Evolutionary conservation across 2,329 filamentous ascomycete species (phyloP), one percentile per base, ranked within the genome.

Genomic region (Pestalotiopsis sp.): DNA sequence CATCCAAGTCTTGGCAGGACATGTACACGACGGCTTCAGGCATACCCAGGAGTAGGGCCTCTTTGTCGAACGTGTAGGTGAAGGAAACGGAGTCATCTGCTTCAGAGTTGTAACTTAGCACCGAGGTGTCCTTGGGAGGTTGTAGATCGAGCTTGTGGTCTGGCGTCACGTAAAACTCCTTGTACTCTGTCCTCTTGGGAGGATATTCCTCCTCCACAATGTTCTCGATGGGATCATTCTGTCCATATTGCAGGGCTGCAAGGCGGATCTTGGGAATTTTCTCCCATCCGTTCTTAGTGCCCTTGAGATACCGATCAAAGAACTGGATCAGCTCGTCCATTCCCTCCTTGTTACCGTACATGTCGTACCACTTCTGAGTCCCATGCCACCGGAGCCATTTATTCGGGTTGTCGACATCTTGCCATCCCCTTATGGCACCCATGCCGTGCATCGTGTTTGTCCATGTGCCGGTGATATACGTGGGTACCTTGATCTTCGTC

Each of bases 251-350:
- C 35, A 83, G 73, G 0, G 78, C 73, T 4, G 81, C 76, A 73
- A 76, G 79, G 9, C 82, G 78, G 1, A 85, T 79, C 24, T 72
- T 73, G 0, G 82, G 80, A 0, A 81, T 85, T 59, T 78, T 74
- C 64, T 83, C 80, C 81, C 81, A 84, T 14, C 73, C 80, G 67
- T 85, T 85, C 1, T 80, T 67, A 0, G 75, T 72, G 0, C 74
- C 79, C 52, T 80, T 81, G 17, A 84, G 73, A 66, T 80, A 85
- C 2, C 71, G 72, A 62, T 85, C 82, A 67, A 84, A 84, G 74
- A 81, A 85, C 3, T 70, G 68, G 10, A 74, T 68, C 3, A 84
- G 74, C 57, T 83, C 81, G 4, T 76, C 70, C 2, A 75, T 66
- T 13, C 62, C 74, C 30, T 78, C 72, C 2, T 71, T 70, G 17